Conservation (phyloP, 2,329 filamentous ascomycete species). For the Ophiobolus disseminans region DNA sequence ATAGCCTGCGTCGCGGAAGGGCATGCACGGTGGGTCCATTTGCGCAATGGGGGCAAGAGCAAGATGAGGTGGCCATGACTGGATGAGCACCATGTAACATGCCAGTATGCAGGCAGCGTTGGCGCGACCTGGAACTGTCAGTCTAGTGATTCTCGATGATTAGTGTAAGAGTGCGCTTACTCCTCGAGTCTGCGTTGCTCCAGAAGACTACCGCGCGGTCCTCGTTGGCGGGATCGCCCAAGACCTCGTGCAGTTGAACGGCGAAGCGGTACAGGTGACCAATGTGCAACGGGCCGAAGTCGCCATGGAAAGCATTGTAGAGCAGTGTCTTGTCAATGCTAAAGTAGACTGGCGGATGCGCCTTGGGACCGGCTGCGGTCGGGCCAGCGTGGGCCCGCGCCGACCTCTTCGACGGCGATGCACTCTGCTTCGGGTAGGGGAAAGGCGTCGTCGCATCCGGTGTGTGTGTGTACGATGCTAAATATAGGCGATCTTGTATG, state of each 20-base stretch:
- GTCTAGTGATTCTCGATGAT: slow-evolving; percentile 3
- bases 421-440: slow-evolving; percentile 74
- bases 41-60: slow-evolving; percentile 95
- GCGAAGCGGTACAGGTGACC: slow-evolving; percentile 97
- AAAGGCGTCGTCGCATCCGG: slow-evolving; percentile 85
- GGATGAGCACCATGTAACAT: slow-evolving; percentile 98
- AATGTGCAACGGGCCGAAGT: slow-evolving; percentile 97
- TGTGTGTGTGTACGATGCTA: slow-evolving; percentile 86
- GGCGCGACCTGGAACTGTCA: slow-evolving; percentile 69
- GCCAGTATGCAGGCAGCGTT: slow-evolving; percentile 95
- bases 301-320: slow-evolving; percentile 98
- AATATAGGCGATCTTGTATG: slow-evolving; percentile 83
- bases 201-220: slow-evolving; percentile 93
- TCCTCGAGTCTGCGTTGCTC: slow-evolving; percentile 89
- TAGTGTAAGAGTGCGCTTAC: slow-evolving; percentile 61
- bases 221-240: slow-evolving; percentile 90
- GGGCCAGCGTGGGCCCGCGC: slow-evolving; percentile 69
- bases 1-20: slow-evolving; percentile 97
- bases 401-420: slow-evolving; percentile 78
- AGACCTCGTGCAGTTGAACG: slow-evolving; percentile 91
- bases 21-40: slow-evolving; percentile 97
- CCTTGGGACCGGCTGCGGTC: slow-evolving; percentile 60
- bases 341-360: slow-evolving; percentile 83
- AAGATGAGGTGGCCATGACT: slow-evolving; percentile 95
- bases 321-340: slow-evolving; percentile 89